These are phyloP conservation scores for Pseudophaeomoniella oleicola DNA, from an alignment of 2,329 filamentous ascomycete species.

Conservation along the genomic window DNA sequence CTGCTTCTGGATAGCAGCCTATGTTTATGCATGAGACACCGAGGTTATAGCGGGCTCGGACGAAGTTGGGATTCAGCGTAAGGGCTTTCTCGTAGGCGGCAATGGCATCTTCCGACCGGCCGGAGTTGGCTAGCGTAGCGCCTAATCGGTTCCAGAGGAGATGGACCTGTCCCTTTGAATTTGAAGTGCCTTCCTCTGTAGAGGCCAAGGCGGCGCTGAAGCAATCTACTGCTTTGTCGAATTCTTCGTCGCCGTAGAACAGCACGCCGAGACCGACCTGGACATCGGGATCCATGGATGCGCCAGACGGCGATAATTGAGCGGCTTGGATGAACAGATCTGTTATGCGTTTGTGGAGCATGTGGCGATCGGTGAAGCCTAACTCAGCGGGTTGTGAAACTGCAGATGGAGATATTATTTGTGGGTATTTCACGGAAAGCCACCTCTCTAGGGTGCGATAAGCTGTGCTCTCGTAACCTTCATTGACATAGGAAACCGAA, in stretches of 20 bases:
- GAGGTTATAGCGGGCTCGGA: conserved; percentile 90
- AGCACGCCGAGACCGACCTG: conserved; percentile 93
- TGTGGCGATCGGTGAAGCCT: conserved; percentile 84
- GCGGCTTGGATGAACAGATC: conserved; percentile 83
- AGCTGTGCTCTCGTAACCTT: conserved; percentile 93
- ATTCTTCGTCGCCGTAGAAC: conserved; percentile 96
- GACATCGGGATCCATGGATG: conserved; percentile 96
- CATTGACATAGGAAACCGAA: conserved; percentile 94
- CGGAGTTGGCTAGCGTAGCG: conserved; percentile 88
- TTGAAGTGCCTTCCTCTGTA: conserved; percentile 69
- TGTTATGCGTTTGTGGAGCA: conserved; percentile 81
- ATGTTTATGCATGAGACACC: conserved; percentile 97
- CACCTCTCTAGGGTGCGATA: conserved; percentile 94
- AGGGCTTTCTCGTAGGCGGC: conserved; percentile 90
- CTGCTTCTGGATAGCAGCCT: conserved; percentile 83
- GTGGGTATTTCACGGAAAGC: conserved; percentile 89
- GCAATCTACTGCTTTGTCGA: conserved; percentile 97
- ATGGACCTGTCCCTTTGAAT: conserved; percentile 75
- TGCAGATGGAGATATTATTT: conserved; percentile 57
- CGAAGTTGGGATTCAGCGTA: conserved; percentile 84
- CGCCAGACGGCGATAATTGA: conserved; percentile 77
- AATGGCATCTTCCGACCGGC: conserved; percentile 88
- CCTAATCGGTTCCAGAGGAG: conserved; percentile 95
- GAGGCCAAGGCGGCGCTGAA: conserved; percentile 83
- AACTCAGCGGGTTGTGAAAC: conserved; percentile 61